Percentiles rank a stretch among this genome's conserved stretches.
Conservation (phyloP, 148 eudicot genomes). For the Beta vulgaris region DNA sequence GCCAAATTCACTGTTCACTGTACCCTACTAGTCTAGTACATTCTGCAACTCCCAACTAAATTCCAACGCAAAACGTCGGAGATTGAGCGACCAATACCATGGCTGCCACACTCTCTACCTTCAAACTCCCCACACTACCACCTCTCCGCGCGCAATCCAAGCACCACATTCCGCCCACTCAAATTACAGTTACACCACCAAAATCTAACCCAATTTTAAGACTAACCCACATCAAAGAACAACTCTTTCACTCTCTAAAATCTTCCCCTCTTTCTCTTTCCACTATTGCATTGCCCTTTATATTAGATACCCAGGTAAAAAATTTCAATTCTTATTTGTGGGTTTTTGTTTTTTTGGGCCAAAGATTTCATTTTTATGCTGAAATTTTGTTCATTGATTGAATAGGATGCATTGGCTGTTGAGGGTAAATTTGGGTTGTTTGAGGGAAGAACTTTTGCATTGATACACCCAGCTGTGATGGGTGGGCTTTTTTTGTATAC, state of each 20-base stretch:
- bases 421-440: conserved; percentile 85
- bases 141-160: not conserved
- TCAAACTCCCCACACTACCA: conserved; percentile 23
- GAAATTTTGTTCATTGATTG: not conserved
- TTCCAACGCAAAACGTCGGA: not conserved
- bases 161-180: not conserved
- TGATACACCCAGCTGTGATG: conserved; percentile 84
- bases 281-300: conserved; percentile 58
- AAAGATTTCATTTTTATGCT: not conserved
- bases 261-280: conserved; percentile 52
- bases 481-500: conserved; percentile 67
- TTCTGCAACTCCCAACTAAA: not conserved
- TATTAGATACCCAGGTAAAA: conserved; percentile 48
- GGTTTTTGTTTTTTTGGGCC: not conserved
- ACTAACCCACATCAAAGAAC: not conserved
- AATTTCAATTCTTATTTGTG: not conserved
- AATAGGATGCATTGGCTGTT: conserved; percentile 80
- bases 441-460: conserved; percentile 77
- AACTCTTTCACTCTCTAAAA: conserved; percentile 28
- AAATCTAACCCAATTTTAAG: not conserved
- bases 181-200: not conserved
- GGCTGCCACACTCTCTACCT: conserved; percentile 37
- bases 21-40: not conserved
- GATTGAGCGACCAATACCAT: conserved; percentile 7
- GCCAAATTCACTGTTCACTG: not conserved